Evolutionary conservation across 345 rosid genomes (phyloP).

Genomic region (Nasturtium officinale): DNA sequence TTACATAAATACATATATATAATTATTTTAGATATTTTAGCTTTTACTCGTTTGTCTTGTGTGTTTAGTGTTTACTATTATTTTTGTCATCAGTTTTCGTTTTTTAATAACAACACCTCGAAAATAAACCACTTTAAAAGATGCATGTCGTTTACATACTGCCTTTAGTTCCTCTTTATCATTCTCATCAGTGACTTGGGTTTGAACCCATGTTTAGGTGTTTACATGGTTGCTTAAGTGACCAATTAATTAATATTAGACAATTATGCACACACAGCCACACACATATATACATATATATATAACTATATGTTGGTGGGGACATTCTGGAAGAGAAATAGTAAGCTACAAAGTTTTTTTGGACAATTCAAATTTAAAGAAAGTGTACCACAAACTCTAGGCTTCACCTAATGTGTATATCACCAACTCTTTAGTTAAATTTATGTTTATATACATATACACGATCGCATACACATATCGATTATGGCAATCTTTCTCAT

Average conservation of each 20-base stretch:
- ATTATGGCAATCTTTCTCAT: constrained; percentile 18
- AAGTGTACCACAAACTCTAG: constrained; percentile 46
- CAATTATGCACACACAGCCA: too few relatives aligned
- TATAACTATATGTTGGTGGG: constrained; percentile 24
- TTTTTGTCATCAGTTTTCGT: neutral
- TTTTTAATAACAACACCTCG: neutral
- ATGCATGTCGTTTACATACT: neutral
- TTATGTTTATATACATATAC: constrained; percentile 27
- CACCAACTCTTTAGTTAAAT: constrained; percentile 26
- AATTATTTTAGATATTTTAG: neutral
- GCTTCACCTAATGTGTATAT: constrained; percentile 47
- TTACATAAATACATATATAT: neutral
- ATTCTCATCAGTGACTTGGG: neutral
- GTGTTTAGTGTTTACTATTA: neutral
- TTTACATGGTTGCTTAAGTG: neutral
- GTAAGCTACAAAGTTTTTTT: constrained; percentile 32
- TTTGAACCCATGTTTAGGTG: neutral
- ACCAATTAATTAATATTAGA: neutral
- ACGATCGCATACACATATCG: constrained; percentile 23
- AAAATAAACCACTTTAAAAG: neutral
- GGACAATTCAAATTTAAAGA: constrained; percentile 34
- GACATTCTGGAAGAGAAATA: constrained; percentile 42
- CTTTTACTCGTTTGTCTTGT: neutral
- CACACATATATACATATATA: too few relatives aligned
- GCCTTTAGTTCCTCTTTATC: neutral